Percentiles rank a stretch among this genome's conserved stretches.
Conservation (phyloP, 192 early-diverging fungal genomes). For the Dissophora globulifera region DNA sequence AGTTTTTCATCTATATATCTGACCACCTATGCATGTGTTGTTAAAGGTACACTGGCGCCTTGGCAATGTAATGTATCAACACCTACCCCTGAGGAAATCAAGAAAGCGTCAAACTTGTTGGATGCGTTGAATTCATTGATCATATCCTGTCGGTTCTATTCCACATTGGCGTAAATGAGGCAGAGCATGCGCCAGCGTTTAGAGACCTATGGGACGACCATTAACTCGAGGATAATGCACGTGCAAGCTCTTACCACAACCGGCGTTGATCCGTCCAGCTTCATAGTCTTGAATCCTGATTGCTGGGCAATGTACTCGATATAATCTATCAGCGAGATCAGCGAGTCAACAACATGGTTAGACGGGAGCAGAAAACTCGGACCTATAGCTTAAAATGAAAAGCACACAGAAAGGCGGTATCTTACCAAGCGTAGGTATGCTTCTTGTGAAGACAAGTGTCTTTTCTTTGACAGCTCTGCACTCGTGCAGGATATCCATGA, state of each 20-base stretch:
- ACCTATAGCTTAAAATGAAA: no score
- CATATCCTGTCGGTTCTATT: constrained; percentile 60
- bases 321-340: constrained; percentile 23
- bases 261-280: constrained; percentile 66
- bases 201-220: no score
- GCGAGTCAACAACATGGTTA: no score
- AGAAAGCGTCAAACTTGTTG: constrained; percentile 55
- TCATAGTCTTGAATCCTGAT: constrained; percentile 26
- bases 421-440: constrained; percentile 73
- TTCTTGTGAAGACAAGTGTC: constrained; percentile 77
- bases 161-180: no score
- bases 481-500: constrained; percentile 64
- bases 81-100: constrained; percentile 68
- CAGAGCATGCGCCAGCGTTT: no score
- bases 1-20: no score
- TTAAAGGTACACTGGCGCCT: not conserved
- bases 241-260: constrained; percentile 35
- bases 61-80: not conserved
- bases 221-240: no score
- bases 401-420: no score
- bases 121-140: constrained; percentile 73
- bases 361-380: no score
- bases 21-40: no score
- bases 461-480: constrained; percentile 68
- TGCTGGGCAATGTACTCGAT: constrained; percentile 10